Base-by-base conservation (phyloP, 352 stramenopile species). In the Pythium diclinum region DNA sequence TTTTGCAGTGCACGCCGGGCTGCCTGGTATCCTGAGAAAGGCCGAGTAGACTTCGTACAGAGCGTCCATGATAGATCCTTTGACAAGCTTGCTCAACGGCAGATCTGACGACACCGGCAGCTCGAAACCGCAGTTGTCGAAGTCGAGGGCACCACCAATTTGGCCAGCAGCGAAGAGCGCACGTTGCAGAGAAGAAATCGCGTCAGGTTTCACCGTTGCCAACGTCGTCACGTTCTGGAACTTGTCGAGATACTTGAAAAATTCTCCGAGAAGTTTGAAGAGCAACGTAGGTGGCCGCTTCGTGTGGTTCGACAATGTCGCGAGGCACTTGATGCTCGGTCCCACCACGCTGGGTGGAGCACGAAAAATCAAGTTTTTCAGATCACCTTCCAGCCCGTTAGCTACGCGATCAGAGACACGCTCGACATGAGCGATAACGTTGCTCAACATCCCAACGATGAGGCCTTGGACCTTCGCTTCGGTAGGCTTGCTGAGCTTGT, bases 311-410 rank as follows among this genome's bases (percentile, higher is more conserved):
- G 77, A 74, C 23, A 96, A 73, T 5, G 75, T 83, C 23, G 83
- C 78, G 10, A 94, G 72, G 46, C 86, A 96, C 44, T 85, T 74
- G 59, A 96, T 74, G 63, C 83, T 91, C 10, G 83, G 81, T 40
- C 76, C 78, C 23, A 96, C 87, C 53, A 96, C 86, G 55, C 87
- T 93, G n/a, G 87, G 87, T n/a, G 84, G 78, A 14, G 85, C 79
- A 5, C 73, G 56, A 28, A 88, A 73, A 14, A 95, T 67, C 19
- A 95, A 56, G 11, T 67, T 42, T 47, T 82, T 92, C 32, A 96
- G 67, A 66, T 94, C 86, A 7, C 25, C 48, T 61, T 93, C 79
- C 10, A 95, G 55, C 28, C 54, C 71, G 8, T 47, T 55, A 17
- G 76, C 73, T 38, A 92, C 66, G 25, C 76, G 68, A 40, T 79